These are phyloP conservation scores for barrel medic (Medicago truncatula) DNA, from an alignment of 306 rosid genomes.

Conservation along the genomic window DNA sequence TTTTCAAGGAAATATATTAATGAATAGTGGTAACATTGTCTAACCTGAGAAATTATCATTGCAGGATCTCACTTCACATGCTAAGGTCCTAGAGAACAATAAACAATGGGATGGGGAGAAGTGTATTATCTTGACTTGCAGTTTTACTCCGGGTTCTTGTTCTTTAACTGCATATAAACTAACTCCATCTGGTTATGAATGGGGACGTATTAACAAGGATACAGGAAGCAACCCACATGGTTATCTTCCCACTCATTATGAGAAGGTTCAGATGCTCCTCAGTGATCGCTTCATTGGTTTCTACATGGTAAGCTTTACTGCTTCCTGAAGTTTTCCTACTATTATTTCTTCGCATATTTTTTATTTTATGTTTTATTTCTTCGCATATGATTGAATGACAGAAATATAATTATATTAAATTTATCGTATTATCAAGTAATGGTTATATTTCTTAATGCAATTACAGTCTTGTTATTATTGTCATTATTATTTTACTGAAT, in stretches of 20 bases:
- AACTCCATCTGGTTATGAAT: constrained; percentile 96
- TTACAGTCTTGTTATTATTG: too few relatives aligned
- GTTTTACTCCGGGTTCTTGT: constrained; percentile 99
- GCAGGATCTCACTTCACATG: constrained; percentile 97
- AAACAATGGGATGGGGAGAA: constrained; percentile 99
- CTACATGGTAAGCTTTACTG: constrained; percentile 75
- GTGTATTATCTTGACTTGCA: constrained; percentile 92
- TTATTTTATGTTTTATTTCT: too few relatives aligned
- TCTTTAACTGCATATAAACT: constrained; percentile 94
- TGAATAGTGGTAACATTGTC: constrained; percentile 8
- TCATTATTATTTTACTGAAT: too few relatives aligned
- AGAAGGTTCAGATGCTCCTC: constrained; percentile 99
- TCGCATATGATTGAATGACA: too few relatives aligned
- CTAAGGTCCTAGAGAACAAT: constrained; percentile 89
- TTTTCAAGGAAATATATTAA: background rate
- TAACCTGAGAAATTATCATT: constrained; percentile 30
- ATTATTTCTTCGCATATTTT: too few relatives aligned
- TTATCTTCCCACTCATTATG: constrained; percentile 96
- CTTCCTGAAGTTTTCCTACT: background rate
- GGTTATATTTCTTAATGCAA: background rate
- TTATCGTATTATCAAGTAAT: too few relatives aligned
- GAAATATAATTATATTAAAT: too few relatives aligned
- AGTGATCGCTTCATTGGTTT: constrained; percentile 98
- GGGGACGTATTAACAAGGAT: constrained; percentile 98
- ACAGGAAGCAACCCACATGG: constrained; percentile 97